Evolutionary conservation across 345 rosid species (phyloP).

Genomic region (Ceriops zippeliana): DNA sequence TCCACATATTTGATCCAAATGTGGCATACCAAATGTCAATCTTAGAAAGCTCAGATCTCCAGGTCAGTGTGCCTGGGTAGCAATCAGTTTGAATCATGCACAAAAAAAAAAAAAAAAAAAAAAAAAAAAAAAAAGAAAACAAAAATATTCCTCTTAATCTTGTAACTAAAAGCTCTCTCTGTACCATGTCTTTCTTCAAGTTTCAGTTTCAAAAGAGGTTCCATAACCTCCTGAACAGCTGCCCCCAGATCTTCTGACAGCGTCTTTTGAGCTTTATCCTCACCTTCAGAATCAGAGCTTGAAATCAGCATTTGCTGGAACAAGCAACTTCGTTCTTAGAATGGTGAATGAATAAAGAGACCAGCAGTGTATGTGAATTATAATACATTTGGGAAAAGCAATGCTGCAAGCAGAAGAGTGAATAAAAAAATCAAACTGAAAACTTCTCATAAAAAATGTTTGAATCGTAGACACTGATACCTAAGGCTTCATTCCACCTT

Average conservation of each 20-base stretch:
- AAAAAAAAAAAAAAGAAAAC: background rate
- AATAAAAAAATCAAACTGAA: background rate
- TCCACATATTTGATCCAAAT: conserved; percentile 88
- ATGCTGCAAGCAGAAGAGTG: background rate
- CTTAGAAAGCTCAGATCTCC: conserved; percentile 71
- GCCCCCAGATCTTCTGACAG: conserved; percentile 24
- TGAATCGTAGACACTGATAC: too few species aligned
- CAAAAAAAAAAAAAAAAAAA: background rate
- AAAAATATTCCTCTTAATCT: background rate
- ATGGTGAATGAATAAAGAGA: background rate
- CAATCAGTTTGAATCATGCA: conserved; percentile 6
- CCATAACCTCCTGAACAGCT: conserved; percentile 35
- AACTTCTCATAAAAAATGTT: too few species aligned
- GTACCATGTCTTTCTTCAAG: conserved; percentile 46
- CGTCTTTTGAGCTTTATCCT: conserved; percentile 31
- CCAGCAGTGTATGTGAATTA: background rate
- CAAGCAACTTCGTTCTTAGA: conserved; percentile 15
- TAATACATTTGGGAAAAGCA: conserved; percentile 6
- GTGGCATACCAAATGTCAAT: conserved; percentile 76
- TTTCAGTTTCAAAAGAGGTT: conserved; percentile 55
- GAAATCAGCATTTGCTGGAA: conserved; percentile 42
- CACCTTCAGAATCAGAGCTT: conserved; percentile 58
- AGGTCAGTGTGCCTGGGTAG: conserved; percentile 32
- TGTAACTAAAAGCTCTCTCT: conserved; percentile 8
- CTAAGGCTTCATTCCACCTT: too few species aligned